Evolutionary conservation across 2,329 filamentous ascomycete species (phyloP), one percentile per base, ranked within the genome.

Genomic region (Ascochyta viciae-villosae): DNA sequence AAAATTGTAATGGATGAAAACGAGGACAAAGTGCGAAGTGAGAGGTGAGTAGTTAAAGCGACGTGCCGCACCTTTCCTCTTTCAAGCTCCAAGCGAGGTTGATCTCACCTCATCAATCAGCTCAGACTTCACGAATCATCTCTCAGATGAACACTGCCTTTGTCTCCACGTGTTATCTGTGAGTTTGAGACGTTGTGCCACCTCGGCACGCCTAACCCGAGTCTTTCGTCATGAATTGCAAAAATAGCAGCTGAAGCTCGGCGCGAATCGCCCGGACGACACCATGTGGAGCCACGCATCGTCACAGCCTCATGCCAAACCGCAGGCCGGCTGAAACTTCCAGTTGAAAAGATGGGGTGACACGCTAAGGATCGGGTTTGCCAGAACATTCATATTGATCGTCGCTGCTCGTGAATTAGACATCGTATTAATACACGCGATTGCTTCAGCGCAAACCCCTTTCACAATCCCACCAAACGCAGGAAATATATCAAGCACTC

Each of bases 281-380:
- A 27, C 54, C 48, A 52, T 57, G 54, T 57, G 54, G 54, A 51
- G 49, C 54, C 48, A 48, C 48, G 33, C 54, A 57, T 48, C 38
- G 47, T 57, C 54, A 47, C 42, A 51, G 43, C 38, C 48, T 51
- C 47, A 31, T 45, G 52, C 15, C 40, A 54, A 54, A 53, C 38
- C 23, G 24, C 43, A 41, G 22, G 29, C 24, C 27, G 33, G 40
- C 24, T 35, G 45, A 43, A 48, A 38, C 40, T 46, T 46, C 45
- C 23, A 26, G 13, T 23, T 31, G 29, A 23, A 35, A 37, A 48
- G 37, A 48, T 47, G 43, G 31, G 38, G 52, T 55, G 52, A 50
- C 10, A 23, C 46, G 29, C 46, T 46, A 55, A 31, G 47, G 23
- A n/a, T 23, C n/a, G 39, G 45, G 33, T 26, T 39, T 39, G 26